phyloP scores from a whole-genome alignment of 805 yeast genomes.

The Saccharomycopsis sp. region DNA sequence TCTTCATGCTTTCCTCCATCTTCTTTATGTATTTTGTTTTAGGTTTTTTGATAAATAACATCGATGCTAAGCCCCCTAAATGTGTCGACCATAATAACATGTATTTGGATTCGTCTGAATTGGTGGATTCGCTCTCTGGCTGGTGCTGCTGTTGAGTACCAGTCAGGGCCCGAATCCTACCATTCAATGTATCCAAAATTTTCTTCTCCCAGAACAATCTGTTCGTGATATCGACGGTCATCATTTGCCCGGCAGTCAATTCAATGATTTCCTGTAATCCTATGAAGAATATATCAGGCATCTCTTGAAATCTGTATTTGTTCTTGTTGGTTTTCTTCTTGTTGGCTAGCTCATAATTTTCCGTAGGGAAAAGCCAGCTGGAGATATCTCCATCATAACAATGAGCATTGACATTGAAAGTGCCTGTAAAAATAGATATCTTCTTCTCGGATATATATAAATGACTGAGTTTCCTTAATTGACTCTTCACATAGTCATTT shows the following conservation, averaged over 20 bases:
- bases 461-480: conserved; percentile 42
- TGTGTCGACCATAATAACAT: conserved; percentile 67
- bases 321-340: background rate
- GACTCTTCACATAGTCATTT: conserved; percentile 71
- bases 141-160: conserved; percentile 5
- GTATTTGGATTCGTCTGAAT: conserved; percentile 35
- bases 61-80: conserved; percentile 74
- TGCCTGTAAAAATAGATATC: conserved; percentile 70
- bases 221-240: conserved; percentile 63
- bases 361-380: conserved; percentile 70
- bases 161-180: conserved; percentile 26
- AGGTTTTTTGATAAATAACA: conserved; percentile 57
- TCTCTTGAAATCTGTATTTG: conserved; percentile 24
- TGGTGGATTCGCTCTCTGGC: background rate
- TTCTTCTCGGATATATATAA: conserved; percentile 56
- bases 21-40: conserved; percentile 48
- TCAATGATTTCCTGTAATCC: conserved; percentile 91
- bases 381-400: conserved; percentile 50
- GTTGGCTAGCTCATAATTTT: conserved; percentile 5
- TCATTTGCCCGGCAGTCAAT: conserved; percentile 74
- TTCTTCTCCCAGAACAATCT: conserved; percentile 61
- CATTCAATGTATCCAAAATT: conserved; percentile 42
- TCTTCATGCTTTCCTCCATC: conserved; percentile 68
- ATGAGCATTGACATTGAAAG: conserved; percentile 82
- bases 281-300: conserved; percentile 67